These are phyloP conservation scores for Populus tomentosa DNA, from an alignment of 441 rosid species.

Conservation along the genomic window DNA sequence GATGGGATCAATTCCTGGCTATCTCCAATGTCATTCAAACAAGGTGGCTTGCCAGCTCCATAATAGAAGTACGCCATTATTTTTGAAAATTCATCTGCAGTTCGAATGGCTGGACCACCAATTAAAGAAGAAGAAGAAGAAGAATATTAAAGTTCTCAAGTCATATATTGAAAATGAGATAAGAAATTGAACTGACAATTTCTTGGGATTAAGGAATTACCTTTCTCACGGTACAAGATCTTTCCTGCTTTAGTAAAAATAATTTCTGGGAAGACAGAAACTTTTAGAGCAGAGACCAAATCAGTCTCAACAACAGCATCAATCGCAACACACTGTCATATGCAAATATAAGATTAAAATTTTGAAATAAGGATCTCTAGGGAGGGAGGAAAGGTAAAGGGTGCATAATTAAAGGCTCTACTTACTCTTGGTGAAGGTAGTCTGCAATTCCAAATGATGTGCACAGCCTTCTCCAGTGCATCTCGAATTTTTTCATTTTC, in stretches of 20 bases:
- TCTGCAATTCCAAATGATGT: constrained; percentile 84
- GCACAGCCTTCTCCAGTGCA: constrained; percentile 76
- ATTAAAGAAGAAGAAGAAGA: not conserved
- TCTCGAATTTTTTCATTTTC: constrained; percentile 59
- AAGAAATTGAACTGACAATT: not conserved
- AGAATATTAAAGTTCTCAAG: not conserved
- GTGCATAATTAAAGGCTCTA: not conserved
- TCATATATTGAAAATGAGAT: not conserved
- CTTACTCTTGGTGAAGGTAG: constrained; percentile 92
- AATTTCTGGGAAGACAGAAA: constrained; percentile 70
- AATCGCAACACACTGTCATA: constrained; percentile 76
- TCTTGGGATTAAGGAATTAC: constrained; percentile 27
- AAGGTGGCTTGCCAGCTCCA: constrained; percentile 83
- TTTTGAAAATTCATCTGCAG: constrained; percentile 77
- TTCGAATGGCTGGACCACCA: constrained; percentile 46
- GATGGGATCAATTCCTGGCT: constrained; percentile 58
- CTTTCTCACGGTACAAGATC: constrained; percentile 81
- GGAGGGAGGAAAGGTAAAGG: not conserved
- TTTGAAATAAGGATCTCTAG: not conserved
- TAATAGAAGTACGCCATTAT: constrained; percentile 93
- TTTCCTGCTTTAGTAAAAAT: constrained; percentile 87
- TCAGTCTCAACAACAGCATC: constrained; percentile 76
- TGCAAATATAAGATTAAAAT: constrained; percentile 9
- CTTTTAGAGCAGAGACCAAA: constrained; percentile 71
- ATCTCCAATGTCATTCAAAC: constrained; percentile 30